Percentiles rank a stretch among this genome's conserved stretches.
Evolutionary conservation across 352 stramenopile genomes (phyloP).

Genomic region (Pythium utonaiense): DNA sequence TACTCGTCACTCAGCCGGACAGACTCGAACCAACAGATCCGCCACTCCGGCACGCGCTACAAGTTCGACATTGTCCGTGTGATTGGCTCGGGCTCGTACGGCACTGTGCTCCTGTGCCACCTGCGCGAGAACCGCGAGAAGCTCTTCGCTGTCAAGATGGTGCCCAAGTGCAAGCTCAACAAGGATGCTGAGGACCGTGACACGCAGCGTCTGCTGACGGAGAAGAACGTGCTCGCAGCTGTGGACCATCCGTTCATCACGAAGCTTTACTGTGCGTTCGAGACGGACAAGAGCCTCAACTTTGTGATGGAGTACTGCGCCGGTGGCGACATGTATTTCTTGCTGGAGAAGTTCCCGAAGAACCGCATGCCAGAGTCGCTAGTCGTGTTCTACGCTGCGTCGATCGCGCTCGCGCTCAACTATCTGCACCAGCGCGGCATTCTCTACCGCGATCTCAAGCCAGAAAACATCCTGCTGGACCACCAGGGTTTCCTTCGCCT

Average conservation of each 20-base stretch:
- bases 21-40: constrained; percentile 18
- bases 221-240: constrained; percentile 95
- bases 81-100: constrained; percentile 75
- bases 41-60: constrained; percentile 25
- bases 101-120: constrained; percentile 63
- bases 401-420: constrained; percentile 90
- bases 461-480: constrained; percentile 95
- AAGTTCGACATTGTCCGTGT: constrained; percentile 72
- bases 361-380: constrained; percentile 86
- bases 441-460: constrained; percentile 95
- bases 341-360: constrained; percentile 91
- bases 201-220: constrained; percentile 87
- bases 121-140: constrained; percentile 35
- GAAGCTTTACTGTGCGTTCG: constrained; percentile 94
- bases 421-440: constrained; percentile 94
- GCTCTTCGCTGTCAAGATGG: constrained; percentile 73
- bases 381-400: constrained; percentile 91
- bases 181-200: constrained; percentile 33
- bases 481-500: constrained; percentile 93
- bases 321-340: constrained; percentile 86
- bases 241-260: constrained; percentile 92
- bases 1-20: constrained; percentile 11
- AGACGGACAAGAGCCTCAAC: constrained; percentile 91
- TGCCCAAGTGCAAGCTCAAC: constrained; percentile 67
- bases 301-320: constrained; percentile 93